Evolutionary conservation across 169 alveolate genomes (phyloP).

Genomic region (Plasmodium knowlesi): DNA sequence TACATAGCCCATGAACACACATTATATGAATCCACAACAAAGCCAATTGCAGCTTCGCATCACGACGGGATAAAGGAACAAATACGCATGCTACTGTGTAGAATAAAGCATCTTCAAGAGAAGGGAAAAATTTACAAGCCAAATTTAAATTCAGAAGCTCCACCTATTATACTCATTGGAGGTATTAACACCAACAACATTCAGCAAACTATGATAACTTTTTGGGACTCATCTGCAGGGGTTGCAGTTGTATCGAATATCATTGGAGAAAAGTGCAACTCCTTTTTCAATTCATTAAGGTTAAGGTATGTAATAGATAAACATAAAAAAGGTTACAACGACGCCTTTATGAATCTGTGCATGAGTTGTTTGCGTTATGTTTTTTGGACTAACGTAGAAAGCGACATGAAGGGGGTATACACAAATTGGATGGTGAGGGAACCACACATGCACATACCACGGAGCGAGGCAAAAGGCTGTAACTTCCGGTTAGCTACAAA

Average conservation of each 20-base stretch:
- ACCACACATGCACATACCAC: neutral
- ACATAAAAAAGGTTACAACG: conserved; percentile 3
- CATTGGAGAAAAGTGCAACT: conserved; percentile 13
- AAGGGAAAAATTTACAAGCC: conserved; percentile 13
- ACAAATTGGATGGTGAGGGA: neutral
- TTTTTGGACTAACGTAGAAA: conserved; percentile 3
- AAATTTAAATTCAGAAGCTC: neutral
- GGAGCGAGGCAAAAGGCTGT: neutral
- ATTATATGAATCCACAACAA: conserved; percentile 43
- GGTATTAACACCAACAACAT: conserved; percentile 49
- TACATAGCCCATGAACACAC: conserved; percentile 69
- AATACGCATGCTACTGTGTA: conserved; percentile 2
- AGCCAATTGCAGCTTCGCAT: conserved; percentile 9
- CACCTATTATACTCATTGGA: conserved; percentile 52
- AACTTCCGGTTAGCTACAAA: neutral
- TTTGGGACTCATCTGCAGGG: conserved; percentile 33
- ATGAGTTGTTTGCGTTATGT: neutral
- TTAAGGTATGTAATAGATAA: conserved; percentile 28
- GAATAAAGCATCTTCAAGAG: conserved; percentile 24
- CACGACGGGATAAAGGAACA: conserved; percentile 25
- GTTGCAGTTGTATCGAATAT: conserved; percentile 43
- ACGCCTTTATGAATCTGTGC: conserved; percentile 28
- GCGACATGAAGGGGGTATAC: neutral
- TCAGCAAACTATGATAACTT: conserved; percentile 34
- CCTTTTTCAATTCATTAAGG: conserved; percentile 36